Evolutionary conservation across 306 rosid species (phyloP).

Genomic region (Corylus avellana): DNA sequence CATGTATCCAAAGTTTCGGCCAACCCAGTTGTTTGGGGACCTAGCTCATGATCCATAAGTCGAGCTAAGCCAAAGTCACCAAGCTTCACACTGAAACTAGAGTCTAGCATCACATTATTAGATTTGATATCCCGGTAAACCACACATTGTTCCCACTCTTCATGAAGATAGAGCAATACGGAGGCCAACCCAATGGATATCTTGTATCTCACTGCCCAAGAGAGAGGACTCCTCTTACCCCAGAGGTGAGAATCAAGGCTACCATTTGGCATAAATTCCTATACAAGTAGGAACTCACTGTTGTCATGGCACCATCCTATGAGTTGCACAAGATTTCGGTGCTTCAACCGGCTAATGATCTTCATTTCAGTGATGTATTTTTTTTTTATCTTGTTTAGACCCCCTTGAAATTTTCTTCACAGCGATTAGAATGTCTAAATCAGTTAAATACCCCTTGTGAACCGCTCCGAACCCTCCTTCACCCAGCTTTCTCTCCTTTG

Average conservation of each 20-base stretch:
- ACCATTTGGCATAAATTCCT: constrained; percentile 36
- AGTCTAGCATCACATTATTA: constrained; percentile 41
- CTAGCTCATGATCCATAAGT: constrained; percentile 31
- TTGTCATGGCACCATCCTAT: constrained; percentile 29
- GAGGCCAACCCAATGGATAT: constrained; percentile 38
- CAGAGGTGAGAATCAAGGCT: constrained; percentile 31
- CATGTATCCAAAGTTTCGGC: constrained; percentile 34
- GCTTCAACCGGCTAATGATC: constrained; percentile 29
- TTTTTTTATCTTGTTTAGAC: constrained; percentile 34
- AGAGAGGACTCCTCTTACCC: constrained; percentile 7
- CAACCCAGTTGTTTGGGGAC: constrained; percentile 26
- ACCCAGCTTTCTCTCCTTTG: constrained; percentile 38
- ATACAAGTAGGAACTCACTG: constrained; percentile 3
- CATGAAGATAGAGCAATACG: constrained; percentile 39
- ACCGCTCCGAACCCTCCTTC: constrained; percentile 59
- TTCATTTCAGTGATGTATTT: constrained; percentile 39
- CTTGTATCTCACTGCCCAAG: constrained; percentile 31
- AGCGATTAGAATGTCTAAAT: constrained; percentile 27
- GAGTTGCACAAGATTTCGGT: constrained; percentile 27
- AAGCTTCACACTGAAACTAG: constrained; percentile 28
- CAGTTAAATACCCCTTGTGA: constrained; percentile 39
- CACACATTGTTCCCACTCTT: constrained; percentile 43
- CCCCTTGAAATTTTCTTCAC: constrained; percentile 43
- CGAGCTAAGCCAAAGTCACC: constrained; percentile 44
- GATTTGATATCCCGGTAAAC: constrained; percentile 36